Base-by-base conservation (phyloP, 1,139 yeast species). In the Hemisphaericaspora xylofermentans region DNA sequence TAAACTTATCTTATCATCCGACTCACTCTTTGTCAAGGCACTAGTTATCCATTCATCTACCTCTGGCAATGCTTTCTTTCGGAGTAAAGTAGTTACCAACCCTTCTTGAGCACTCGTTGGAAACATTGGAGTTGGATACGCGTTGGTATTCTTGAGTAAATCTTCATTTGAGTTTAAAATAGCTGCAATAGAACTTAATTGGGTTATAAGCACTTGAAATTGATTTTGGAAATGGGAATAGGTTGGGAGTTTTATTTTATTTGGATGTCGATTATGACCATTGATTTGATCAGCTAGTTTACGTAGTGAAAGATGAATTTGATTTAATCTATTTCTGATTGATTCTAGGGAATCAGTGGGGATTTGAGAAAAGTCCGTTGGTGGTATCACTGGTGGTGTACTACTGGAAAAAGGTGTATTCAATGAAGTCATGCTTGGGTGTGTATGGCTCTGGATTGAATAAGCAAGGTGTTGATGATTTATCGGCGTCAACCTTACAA, bases 41-140 rank as follows among this genome's bases (percentile, higher is more conserved):
- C 71, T 69, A 14, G 74, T 73, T 13, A 88, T 78, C 98, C 97
- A 89, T 36, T 81, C 87, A 42, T 83, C 88, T 1, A 91, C 95
- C 51, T 89, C 97, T 0, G 98, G 98, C 12, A 87, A 68, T 38
- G 86, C 83, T 58, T 91, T 91, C 60, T 89, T 93, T 43, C 98
- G 74, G 46, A 93, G 64, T 47, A 93, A 68, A 0, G 97, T 88
- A 1, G 95, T 85, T 42, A 91, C 67, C 37, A 91, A 68, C 1
- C 88, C 88, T 55, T 86, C 91, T 47, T 88, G 93, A 33, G 87
- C 85, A 1, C 88, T 76, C 0, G 95, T 80, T 3, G 97, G 97
- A 57, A 91, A 93, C 21, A 74, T 74, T 0, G 93, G 86, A 35
- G 88, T 66, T 1, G 98, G 98, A 55, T 80, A 91, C 3, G 82